Percentiles rank a stretch among this genome's conserved stretches.
Evolutionary conservation across 2,329 filamentous ascomycete species (phyloP).

Genomic region (Claviceps africana): DNA sequence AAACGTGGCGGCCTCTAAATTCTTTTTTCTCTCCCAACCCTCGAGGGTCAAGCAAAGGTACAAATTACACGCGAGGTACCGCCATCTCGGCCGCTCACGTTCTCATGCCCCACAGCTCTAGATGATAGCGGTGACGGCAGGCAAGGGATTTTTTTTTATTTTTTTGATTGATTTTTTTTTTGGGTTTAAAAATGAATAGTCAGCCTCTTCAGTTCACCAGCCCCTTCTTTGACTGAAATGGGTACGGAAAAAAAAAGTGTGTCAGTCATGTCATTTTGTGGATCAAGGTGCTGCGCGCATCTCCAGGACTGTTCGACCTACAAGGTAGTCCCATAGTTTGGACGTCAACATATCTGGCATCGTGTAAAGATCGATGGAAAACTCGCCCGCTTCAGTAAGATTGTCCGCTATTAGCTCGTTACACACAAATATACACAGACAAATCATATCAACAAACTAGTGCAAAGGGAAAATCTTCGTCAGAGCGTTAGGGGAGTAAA

Average conservation of each 20-base stretch:
- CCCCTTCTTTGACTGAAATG: constrained; percentile 29
- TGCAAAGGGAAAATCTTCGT: not conserved
- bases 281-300: not conserved
- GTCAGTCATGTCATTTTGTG: not conserved
- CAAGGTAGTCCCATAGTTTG: constrained; percentile 84
- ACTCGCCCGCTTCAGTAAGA: constrained; percentile 62
- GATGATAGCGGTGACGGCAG: not conserved
- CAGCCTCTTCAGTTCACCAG: constrained; percentile 14
- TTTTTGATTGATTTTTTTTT: no score
- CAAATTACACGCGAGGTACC: not conserved
- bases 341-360: constrained; percentile 79
- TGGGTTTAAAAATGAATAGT: no score
- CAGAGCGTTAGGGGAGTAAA: not conserved
- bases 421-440: constrained; percentile 9
- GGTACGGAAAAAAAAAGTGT: no score
- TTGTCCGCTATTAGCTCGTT: constrained; percentile 22
- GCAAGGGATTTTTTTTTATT: no score
- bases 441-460: constrained; percentile 16
- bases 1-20: no score
- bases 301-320: constrained; percentile 17
- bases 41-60: not conserved
- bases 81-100: not conserved
- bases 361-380: constrained; percentile 97
- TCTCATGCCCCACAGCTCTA: not conserved
- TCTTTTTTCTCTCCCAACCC: not conserved